Base-by-base conservation (phyloP, 106 monocot genomes). In the Dioscorea alata region DNA sequence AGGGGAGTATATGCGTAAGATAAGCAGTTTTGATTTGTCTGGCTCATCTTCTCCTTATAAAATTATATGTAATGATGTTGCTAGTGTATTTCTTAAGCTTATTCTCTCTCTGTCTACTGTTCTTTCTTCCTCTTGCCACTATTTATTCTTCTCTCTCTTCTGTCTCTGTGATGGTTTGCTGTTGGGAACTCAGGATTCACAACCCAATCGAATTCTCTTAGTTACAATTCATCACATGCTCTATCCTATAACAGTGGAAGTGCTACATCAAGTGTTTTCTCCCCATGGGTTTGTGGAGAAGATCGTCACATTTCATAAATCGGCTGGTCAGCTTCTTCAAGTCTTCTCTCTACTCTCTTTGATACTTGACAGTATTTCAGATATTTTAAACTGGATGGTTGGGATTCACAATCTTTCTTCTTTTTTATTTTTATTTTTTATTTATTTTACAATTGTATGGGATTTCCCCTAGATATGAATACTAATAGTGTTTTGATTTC, bases 251-350 rank as follows among this genome's bases (percentile, higher is more conserved):
- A 92, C 85, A 18, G 92, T 92, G 71, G 92, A 92, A 68, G 88
- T 92, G 70, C 85, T 92, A 73, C 92, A 92, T 78, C 88, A 88
- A 88, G 88, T 92, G n/a, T 92, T 92, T 81, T 85, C 88, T 75
- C 88, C 92, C 65, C 78, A 85, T 83, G 92, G 92, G 69, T 88
- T 80, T 88, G 83, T 92, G 54, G 92, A 92, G 74, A 92, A 92
- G 85, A 85, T 92, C 49, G 92, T 92, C 70, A 92, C 92, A n/a
- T 92, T 92, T 76, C 88, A 88, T 75, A 92, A 92, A 75, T 81
- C 85, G 53, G 92, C 92, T 76, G 92, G 92, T 92, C 68, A 78
- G 82, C 75, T 79, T 72, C 79, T 81, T 79, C 57, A 74, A 74
- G 64, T 78, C 66, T 75, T 76, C 49, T 64, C 35, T 75, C 53